Evolutionary conservation across 495 filamentous ascomycete species (phyloP), one percentile per base, ranked within the genome.

Genomic region (Aspergillus diversus): DNA sequence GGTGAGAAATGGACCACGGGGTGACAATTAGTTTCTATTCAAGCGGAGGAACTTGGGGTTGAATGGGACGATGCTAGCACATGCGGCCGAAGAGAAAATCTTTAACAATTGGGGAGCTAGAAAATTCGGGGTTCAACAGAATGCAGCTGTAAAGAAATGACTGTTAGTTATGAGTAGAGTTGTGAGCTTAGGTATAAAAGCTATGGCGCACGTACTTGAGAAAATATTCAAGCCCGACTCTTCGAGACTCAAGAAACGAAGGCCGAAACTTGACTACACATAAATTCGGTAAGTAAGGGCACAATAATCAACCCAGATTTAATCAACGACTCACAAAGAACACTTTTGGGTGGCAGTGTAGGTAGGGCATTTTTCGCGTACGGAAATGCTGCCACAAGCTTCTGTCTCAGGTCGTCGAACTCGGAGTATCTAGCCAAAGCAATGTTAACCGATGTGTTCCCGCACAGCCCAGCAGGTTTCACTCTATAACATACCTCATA

Each of bases 61-160:
- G 7, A 6, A 15, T 34, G n/a, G 42, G 42, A 8, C 13, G 16
- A 47, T 31, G 43, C 37, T 69, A 75, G 53, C 70, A 78, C 49
- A 76, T 65, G 27, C 73, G 73, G 34, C 73, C 78, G 63, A 90
- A 85, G n/a, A 90, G 75, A 67, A 90, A 90, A 48, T 90, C 87
- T 67, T 89, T 89, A n/a, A 89, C 83, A 21, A 90, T 79, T 7
- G 87, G 86, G 16, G 85, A 86, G 47, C 84, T 84, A 46, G 88
- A 82, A 70, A 90, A 89, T 67, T 90, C 88, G 0, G 88, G 88
- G 68, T 90, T 90, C 7, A 90, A 70, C 27, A 90, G 76, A 31
- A 90, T 77, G 71, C 87, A 89, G 61, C 86, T 89, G 64, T 15
- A 62, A 31, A 21, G 16, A 21, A 39, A 27, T 27, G 21, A 27